A percentile compares a stretch with the other conserved stretches of the same genome.
Evolutionary conservation across 768 basidiomycete genomes (phyloP).

Genomic region (button mushroom (Agaricus bisporus)): DNA sequence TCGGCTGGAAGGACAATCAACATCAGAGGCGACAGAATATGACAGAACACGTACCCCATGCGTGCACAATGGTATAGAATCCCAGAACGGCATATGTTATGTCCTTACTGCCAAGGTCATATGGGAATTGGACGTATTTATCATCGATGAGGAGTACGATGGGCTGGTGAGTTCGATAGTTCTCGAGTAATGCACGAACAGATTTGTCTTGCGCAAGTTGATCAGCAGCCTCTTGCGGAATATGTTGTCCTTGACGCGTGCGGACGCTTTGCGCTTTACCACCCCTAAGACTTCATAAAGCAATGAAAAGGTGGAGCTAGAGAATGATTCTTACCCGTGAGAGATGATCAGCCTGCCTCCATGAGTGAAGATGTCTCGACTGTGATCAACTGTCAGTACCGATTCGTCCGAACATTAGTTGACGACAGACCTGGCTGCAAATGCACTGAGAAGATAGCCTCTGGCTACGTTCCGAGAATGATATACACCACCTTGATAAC

Average conservation of each 20-base stretch:
- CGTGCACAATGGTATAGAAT: slow-evolving; percentile 65
- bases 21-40: not conserved
- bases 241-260: slow-evolving; percentile 30
- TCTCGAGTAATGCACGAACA: slow-evolving; percentile 61
- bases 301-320: not conserved
- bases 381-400: slow-evolving; percentile 22
- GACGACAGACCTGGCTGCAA: slow-evolving; percentile 50
- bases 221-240: slow-evolving; percentile 47
- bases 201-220: slow-evolving; percentile 67
- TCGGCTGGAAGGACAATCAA: slow-evolving; percentile 41
- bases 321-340: slow-evolving; percentile 55
- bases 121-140: slow-evolving; percentile 69
- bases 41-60: slow-evolving; percentile 50
- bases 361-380: slow-evolving; percentile 64
- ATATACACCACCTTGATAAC: slow-evolving; percentile 81
- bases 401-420: not conserved
- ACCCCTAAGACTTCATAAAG: slow-evolving; percentile 38
- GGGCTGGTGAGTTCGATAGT: slow-evolving; percentile 46
- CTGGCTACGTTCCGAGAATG: slow-evolving; percentile 50
- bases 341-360: slow-evolving; percentile 72
- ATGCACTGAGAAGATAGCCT: slow-evolving; percentile 74
- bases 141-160: slow-evolving; percentile 70
- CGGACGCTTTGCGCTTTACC: slow-evolving; percentile 61
- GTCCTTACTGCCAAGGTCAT: slow-evolving; percentile 44
- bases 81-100: slow-evolving; percentile 54